These are phyloP conservation scores for Plenodomus tracheiphilus DNA, from an alignment of 2,329 filamentous ascomycete genomes.

Conservation along the genomic window DNA sequence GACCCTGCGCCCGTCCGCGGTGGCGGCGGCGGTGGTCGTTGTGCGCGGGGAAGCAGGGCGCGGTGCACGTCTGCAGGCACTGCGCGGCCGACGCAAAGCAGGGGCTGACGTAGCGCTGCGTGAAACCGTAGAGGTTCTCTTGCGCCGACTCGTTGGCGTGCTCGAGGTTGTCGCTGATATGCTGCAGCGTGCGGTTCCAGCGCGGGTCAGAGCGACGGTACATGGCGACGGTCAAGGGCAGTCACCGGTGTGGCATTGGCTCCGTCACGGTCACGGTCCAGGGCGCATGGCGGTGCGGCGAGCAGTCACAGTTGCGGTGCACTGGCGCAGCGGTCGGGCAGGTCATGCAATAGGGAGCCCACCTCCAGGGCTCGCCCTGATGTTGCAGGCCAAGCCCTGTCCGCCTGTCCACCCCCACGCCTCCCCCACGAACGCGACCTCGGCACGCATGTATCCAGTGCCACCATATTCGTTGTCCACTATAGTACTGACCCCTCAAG, in stretches of 20 bases:
- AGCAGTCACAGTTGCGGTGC: no score
- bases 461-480: no score
- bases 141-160: conserved; percentile 90
- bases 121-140: conserved; percentile 85
- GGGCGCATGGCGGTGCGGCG: conserved; percentile 6
- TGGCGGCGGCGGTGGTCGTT: conserved; percentile 79
- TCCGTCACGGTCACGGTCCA: neutral
- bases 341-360: no score
- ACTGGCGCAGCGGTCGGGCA: no score
- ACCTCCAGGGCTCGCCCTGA: no score
- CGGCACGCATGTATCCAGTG: no score
- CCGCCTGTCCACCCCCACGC: no score
- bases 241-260: neutral
- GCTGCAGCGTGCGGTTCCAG: conserved; percentile 90
- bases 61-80: conserved; percentile 71
- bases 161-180: conserved; percentile 88
- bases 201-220: conserved; percentile 75
- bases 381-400: no score
- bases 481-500: no score
- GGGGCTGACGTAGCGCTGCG: conserved; percentile 80
- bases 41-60: conserved; percentile 70
- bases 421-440: no score
- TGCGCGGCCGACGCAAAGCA: conserved; percentile 71
- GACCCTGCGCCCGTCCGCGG: conserved; percentile 57
- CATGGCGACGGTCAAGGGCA: conserved; percentile 46